phyloP scores from a whole-genome alignment of 2,329 filamentous ascomycete genomes.

The Fusarium chaquense region DNA sequence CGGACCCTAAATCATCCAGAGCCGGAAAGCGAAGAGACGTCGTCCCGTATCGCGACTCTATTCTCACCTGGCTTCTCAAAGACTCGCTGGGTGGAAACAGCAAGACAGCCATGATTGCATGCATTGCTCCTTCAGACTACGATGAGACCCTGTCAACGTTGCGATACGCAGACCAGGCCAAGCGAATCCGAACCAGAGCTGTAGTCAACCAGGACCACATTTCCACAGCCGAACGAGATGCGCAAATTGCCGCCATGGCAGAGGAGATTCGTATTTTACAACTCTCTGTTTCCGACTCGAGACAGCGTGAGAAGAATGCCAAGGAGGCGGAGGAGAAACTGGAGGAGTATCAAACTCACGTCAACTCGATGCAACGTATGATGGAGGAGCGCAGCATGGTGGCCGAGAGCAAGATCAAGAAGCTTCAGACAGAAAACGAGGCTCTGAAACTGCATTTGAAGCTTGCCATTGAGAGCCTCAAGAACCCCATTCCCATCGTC shows the following conservation, averaged over 20 bases:
- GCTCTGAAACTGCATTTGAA: constrained; percentile 88
- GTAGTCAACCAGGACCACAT: constrained; percentile 96
- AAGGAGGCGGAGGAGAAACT: constrained; percentile 84
- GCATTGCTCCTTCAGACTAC: constrained; percentile 94
- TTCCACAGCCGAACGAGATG: constrained; percentile 91
- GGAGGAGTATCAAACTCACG: constrained; percentile 94
- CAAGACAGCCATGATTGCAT: constrained; percentile 99
- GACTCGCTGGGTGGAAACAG: constrained; percentile 96
- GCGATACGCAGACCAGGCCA: constrained; percentile 96
- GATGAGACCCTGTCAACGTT: constrained; percentile 97
- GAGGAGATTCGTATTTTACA: constrained; percentile 92
- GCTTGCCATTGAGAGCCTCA: constrained; percentile 85
- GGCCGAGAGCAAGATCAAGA: constrained; percentile 92
- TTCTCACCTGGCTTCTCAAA: constrained; percentile 87
- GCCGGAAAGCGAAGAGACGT: constrained; percentile 71
- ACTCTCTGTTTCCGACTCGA: constrained; percentile 75
- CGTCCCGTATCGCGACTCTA: constrained; percentile 93
- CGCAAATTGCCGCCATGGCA: constrained; percentile 93
- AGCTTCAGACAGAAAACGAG: constrained; percentile 90
- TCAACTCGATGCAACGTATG: constrained; percentile 88
- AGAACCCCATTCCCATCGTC: constrained; percentile 85
- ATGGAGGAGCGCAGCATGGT: constrained; percentile 96
- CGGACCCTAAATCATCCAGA: constrained; percentile 71
- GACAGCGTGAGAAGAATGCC: constrained; percentile 79
- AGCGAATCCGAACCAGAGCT: constrained; percentile 93